Evolutionary conservation across 1,139 yeast genomes (phyloP), one percentile per base, ranked within the genome.

Genomic region (Torulaspora pretoriensis): DNA sequence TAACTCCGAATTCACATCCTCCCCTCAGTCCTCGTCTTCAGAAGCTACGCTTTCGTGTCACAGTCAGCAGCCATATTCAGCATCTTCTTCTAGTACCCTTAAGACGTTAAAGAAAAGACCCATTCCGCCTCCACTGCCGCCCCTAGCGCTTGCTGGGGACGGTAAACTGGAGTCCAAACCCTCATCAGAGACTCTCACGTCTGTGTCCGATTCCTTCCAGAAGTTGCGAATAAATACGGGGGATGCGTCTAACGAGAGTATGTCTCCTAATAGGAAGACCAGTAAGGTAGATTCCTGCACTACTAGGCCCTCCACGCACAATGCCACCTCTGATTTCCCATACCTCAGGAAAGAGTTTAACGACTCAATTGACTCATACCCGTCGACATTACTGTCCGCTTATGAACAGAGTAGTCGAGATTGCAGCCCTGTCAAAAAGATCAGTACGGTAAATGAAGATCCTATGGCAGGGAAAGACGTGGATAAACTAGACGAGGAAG

Each of bases 401-500:
- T 57, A 59, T 38, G 61, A 53, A 27, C 49, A 50, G 13, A 47
- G 47, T 9, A 46, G 52, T 19, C 52, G 52, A 25, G 39, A 38
- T 29, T 43, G 48, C 5, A 52, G 56, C 30, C 55, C 59, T 3
- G 10, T 46, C 17, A 48, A 50, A 36, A 29, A 45, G n/a, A 38
- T 34, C 28, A 42, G 32, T 9, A 34, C 12, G 13, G 19, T 25
- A 16, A 38, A 16, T 16, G 29, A 5, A 24, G 33, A 8, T 23
- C 29, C 29, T 38, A 31, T 40, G 31, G 38, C 47, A n/a, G 48
- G 45, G 23, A 61, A 65, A 42, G 77, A 73, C 48, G 72, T 81
- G 30, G 78, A 78, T 38, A 77, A 78, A 30, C 65, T 90, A 44
- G 81, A 82, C 25, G 90, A 86, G 36, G 81, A 78, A 19, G 90